Evolutionary conservation across 352 stramenopile species (phyloP).

Genomic region (Plasmopara halstedii): DNA sequence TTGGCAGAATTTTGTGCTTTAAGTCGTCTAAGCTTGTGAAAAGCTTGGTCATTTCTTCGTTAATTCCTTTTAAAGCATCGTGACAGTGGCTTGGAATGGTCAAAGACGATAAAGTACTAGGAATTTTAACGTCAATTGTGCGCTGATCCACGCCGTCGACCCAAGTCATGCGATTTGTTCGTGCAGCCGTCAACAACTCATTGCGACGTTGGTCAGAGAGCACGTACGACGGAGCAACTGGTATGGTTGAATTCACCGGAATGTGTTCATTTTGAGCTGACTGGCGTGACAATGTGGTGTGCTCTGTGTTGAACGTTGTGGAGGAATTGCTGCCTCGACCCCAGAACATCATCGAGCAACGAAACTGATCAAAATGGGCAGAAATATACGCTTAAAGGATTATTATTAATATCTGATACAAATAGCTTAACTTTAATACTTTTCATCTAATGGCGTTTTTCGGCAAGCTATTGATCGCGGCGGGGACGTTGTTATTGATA

Average conservation of each 20-base stretch:
- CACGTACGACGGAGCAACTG: slow-evolving; percentile 28
- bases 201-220: slow-evolving; percentile 65
- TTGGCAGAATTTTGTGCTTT: slow-evolving; percentile 34
- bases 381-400: too few species aligned
- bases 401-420: too few species aligned
- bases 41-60: slow-evolving; percentile 27
- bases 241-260: slow-evolving; percentile 4
- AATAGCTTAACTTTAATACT: background rate
- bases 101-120: slow-evolving; percentile 1
- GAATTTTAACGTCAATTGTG: background rate
- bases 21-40: slow-evolving; percentile 32
- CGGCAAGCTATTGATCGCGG: slow-evolving; percentile 60
- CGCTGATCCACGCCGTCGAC: slow-evolving; percentile 42
- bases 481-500: slow-evolving; percentile 58
- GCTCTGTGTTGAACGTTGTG: slow-evolving; percentile 2
- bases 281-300: background rate
- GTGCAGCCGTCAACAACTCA: slow-evolving; percentile 65
- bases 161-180: slow-evolving; percentile 62
- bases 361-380: background rate
- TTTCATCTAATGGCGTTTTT: slow-evolving; percentile 34
- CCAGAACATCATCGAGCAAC: slow-evolving; percentile 33
- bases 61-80: slow-evolving; percentile 38
- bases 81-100: slow-evolving; percentile 25
- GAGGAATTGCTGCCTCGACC: slow-evolving; percentile 12
- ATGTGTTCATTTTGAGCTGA: slow-evolving; percentile 5